Evolutionary conservation across 2,329 filamentous ascomycete species (phyloP), one percentile per base, ranked within the genome.

Genomic region (Colletotrichum acutatum): DNA sequence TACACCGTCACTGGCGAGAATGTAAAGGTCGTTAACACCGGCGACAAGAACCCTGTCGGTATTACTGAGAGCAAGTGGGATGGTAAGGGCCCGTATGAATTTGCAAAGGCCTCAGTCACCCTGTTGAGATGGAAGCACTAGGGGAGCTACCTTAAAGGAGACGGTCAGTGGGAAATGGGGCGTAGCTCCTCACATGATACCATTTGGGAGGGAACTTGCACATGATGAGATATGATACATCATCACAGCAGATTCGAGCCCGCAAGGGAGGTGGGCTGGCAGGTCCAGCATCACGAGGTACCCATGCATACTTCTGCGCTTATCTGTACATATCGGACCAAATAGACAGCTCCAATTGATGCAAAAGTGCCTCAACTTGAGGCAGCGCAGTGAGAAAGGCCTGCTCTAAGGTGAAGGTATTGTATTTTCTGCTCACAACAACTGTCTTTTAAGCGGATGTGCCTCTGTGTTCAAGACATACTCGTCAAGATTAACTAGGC

Each of bases 51-150:
- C 78, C 88, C 90, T 68, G 92, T 95, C 14, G 84, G 75, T 1
- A 78, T 82, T 2, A 71, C 74, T 65, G 80, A 82, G 75, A 74
- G 77, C 16, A 88, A 83, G 56, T 95, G 93, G 92, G 85, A 91
- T 78, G 91, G 88, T 0, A 82, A 88, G 78, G 91, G 89, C 1
- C 80, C 83, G 56, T 95, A 89, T 78, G 88, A 83, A 2, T 95
- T 95, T 81, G 85, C 87, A 1, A 94, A 91, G 84, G 90, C 92
- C 79, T 93, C 92, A 3, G 86, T 95, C 59, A 94, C 91, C 3
- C 82, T 95, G 82, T 79, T 95, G 77, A 85, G 87, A 64, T 89
- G 86, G 78, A 94, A 93, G 66, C 46, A 64, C 14, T 77, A 52
- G 62, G 32, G 5, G 26, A 32, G 1, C 32, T 2, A 22, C 42